Evolutionary conservation across 768 basidiomycete species (phyloP).

Genomic region (Suillus occidentalis): DNA sequence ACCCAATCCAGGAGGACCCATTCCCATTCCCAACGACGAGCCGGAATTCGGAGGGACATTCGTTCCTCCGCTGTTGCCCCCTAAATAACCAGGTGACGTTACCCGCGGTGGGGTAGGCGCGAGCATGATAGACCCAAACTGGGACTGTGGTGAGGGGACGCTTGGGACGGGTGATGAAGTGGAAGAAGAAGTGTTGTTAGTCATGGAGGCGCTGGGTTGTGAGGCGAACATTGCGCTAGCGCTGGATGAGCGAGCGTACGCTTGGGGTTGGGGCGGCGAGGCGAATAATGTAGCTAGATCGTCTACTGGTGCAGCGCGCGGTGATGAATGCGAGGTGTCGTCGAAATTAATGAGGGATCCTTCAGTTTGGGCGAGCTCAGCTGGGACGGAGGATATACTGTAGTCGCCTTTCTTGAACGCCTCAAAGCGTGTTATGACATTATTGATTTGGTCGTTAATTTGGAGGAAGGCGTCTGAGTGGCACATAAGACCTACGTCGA

Average conservation of each 20-base stretch:
- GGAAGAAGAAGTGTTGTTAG: constrained; percentile 30
- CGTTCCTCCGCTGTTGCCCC: constrained; percentile 15
- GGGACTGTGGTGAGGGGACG: constrained; percentile 19
- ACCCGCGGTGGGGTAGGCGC: constrained; percentile 35
- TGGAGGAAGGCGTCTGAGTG: constrained; percentile 84
- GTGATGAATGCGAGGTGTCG: constrained; percentile 38
- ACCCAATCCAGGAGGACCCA: constrained; percentile 14
- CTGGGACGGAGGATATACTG: constrained; percentile 62
- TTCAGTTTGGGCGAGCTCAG: constrained; percentile 35
- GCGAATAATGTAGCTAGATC: constrained; percentile 68
- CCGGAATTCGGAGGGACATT: constrained; percentile 9
- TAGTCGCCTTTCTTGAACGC: constrained; percentile 93
- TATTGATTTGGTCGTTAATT: constrained; percentile 98
- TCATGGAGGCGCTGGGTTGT: constrained; percentile 23
- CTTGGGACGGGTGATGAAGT: constrained; percentile 18
- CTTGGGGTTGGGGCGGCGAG: constrained; percentile 11
- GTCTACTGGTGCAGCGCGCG: constrained; percentile 34
- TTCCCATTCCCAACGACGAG: constrained; percentile 11
- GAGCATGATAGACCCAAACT: constrained; percentile 43
- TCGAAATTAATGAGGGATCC: constrained; percentile 80
- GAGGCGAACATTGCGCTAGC: constrained; percentile 3
- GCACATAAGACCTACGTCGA: constrained; percentile 8
- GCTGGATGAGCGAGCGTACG: constrained; percentile 1
- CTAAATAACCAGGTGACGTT: constrained; percentile 24
- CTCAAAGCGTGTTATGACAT: constrained; percentile 85